Conservation (phyloP, 192 early-diverging fungal genomes). For the Entomortierella beljakovae region DNA sequence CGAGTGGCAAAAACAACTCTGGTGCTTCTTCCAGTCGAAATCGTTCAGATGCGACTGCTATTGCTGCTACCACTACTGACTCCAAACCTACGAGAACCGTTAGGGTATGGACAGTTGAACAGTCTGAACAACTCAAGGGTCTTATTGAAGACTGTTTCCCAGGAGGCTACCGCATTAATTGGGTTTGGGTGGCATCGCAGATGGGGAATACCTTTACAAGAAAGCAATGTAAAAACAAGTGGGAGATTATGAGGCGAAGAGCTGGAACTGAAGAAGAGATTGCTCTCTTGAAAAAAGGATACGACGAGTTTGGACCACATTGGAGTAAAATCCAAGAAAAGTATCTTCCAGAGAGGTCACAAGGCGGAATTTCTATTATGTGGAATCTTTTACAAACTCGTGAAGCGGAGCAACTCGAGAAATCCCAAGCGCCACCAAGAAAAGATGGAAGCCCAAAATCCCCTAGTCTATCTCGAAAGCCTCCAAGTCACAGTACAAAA, state of each 20-base stretch:
- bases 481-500: background rate
- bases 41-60: background rate
- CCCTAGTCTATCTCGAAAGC: no score
- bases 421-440: background rate
- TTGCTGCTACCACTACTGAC: background rate
- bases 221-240: slow-evolving; percentile 55
- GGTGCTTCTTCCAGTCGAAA: background rate
- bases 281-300: slow-evolving; percentile 18
- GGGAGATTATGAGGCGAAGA: slow-evolving; percentile 53
- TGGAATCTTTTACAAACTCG: slow-evolving; percentile 41
- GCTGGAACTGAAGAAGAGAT: slow-evolving; percentile 47
- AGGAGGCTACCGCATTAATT: slow-evolving; percentile 50
- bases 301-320: slow-evolving; percentile 38
- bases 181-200: slow-evolving; percentile 53
- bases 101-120: slow-evolving; percentile 41
- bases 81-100: slow-evolving; percentile 45
- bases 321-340: slow-evolving; percentile 54
- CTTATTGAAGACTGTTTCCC: slow-evolving; percentile 53
- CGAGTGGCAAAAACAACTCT: slow-evolving; percentile 6
- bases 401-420: slow-evolving; percentile 22
- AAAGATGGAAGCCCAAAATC: no score
- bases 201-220: slow-evolving; percentile 53
- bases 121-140: slow-evolving; percentile 49
- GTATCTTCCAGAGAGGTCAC: slow-evolving; percentile 46
- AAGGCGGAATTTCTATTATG: slow-evolving; percentile 51